Conservation (phyloP, 75 land plant genomes). For the Larix kaempferi region DNA sequence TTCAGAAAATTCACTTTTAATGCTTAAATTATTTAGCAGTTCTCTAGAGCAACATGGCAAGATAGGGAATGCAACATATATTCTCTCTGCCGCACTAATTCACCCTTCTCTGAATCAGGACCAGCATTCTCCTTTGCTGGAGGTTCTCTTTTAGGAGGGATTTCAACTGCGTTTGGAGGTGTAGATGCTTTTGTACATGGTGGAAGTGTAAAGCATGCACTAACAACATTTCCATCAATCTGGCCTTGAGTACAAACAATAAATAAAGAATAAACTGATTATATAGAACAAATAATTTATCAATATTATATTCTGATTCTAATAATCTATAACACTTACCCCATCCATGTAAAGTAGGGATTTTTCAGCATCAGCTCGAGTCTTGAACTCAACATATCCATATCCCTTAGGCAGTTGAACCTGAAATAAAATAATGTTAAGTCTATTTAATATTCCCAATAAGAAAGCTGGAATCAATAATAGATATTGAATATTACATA, state of each 20-base stretch:
- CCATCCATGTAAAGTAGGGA: conserved; percentile 90
- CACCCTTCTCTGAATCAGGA: conserved; percentile 63
- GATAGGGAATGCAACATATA: conserved; percentile 30
- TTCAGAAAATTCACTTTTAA: neutral
- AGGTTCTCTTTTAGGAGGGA: conserved; percentile 56
- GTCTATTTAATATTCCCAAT: neutral
- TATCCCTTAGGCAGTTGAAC: conserved; percentile 83
- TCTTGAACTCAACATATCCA: conserved; percentile 89
- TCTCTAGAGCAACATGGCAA: neutral
- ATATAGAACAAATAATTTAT: neutral
- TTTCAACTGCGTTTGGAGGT: conserved; percentile 46
- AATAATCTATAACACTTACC: conserved; percentile 36
- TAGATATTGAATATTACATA: neutral
- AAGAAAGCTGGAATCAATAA: neutral
- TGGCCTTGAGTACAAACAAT: conserved; percentile 61
- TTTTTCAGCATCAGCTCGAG: conserved; percentile 83
- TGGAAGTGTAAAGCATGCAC: conserved; percentile 68
- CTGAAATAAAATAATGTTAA: conserved; percentile 20
- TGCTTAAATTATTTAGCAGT: neutral
- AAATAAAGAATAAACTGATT: neutral
- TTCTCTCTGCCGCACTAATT: conserved; percentile 54
- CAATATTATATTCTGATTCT: neutral
- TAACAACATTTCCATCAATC: conserved; percentile 87
- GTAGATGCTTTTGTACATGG: conserved; percentile 49
- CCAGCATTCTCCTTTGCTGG: conserved; percentile 38